These are phyloP conservation scores for Lactifluus subvellereus DNA, from an alignment of 768 basidiomycete genomes.

Conservation along the genomic window DNA sequence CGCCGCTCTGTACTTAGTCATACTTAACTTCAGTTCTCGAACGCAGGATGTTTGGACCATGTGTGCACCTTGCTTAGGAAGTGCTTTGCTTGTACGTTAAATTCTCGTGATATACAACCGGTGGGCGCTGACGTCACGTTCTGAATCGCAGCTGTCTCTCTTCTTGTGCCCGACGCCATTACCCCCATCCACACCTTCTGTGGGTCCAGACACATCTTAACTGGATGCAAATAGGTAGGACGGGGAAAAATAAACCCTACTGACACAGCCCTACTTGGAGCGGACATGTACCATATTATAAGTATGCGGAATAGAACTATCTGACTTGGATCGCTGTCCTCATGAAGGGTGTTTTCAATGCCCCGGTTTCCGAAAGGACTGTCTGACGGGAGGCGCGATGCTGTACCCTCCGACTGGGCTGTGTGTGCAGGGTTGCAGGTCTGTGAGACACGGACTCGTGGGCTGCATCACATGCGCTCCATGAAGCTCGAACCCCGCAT, in stretches of 20 bases:
- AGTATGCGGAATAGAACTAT: background rate
- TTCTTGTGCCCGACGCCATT: slow-evolving; percentile 18
- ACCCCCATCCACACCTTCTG: background rate
- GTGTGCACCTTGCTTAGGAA: slow-evolving; percentile 23
- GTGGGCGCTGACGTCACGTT: slow-evolving; percentile 9
- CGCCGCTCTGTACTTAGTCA: background rate
- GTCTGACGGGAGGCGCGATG: background rate
- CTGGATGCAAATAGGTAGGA: background rate
- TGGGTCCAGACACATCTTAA: background rate
- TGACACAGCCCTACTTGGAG: background rate
- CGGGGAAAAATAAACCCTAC: background rate
- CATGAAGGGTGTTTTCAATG: background rate
- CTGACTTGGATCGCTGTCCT: background rate
- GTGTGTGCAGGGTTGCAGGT: background rate
- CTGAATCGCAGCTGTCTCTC: slow-evolving; percentile 16
- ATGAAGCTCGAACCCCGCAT: background rate
- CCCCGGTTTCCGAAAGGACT: background rate
- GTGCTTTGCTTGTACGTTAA: slow-evolving; percentile 18
- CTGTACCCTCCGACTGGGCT: background rate
- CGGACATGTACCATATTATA: slow-evolving; percentile 4
- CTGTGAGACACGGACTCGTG: background rate
- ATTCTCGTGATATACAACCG: background rate
- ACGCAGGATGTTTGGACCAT: slow-evolving; percentile 22
- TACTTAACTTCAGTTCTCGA: slow-evolving; percentile 1
- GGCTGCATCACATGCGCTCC: background rate